Evolutionary conservation across 331 rosid species (phyloP), one percentile per base, ranked within the genome.

Genomic region (Erythrophleum ivorense): DNA sequence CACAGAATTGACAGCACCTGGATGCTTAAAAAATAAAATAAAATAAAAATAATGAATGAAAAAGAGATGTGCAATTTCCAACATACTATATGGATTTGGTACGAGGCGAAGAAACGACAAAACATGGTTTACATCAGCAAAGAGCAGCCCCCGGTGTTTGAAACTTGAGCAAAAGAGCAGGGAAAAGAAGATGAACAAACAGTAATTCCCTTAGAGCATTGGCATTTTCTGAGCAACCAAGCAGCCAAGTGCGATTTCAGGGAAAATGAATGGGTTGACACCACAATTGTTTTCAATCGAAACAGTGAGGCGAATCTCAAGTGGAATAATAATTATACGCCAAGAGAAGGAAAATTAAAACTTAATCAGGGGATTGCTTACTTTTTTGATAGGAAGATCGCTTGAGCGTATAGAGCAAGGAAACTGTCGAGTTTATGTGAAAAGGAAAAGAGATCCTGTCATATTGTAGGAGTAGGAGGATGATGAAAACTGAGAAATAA

Each of bases 91-190:
- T 69, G 75, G 78, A 72, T 62, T 80, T 46, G 29, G 86, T 36
- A 31, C 63, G 46, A 50, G 77, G 73, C 71, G 34, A n/a, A 4
- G 62, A 89, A 87, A 82, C 85, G 84, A 83, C 88, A 82, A 85
- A 83, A 58, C 62, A 34, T 9, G 76, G 78, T 77, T 63, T 67
- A 69, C 65, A 11, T 81, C 82, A 73, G 68, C 78, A 13, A 59
- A 33, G n/a, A 62, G 38, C 38, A 31, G 1, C 40, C 4, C 21
- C 3, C 41, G 1, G 29, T 60, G 71, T 16, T 38, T 60, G 48
- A 78, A 34, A 59, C 59, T 24, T 10, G 65, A 75, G 16, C 55
- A 59, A 80, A 69, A 36, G 19, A 52, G 31, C 43, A 41, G 9
- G 16, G 14, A 12, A 52, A 31, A 2, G 67, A 3, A 52, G 50